phyloP scores from a whole-genome alignment of 2,329 filamentous ascomycete species.

The Hypoxylon sp. region DNA sequence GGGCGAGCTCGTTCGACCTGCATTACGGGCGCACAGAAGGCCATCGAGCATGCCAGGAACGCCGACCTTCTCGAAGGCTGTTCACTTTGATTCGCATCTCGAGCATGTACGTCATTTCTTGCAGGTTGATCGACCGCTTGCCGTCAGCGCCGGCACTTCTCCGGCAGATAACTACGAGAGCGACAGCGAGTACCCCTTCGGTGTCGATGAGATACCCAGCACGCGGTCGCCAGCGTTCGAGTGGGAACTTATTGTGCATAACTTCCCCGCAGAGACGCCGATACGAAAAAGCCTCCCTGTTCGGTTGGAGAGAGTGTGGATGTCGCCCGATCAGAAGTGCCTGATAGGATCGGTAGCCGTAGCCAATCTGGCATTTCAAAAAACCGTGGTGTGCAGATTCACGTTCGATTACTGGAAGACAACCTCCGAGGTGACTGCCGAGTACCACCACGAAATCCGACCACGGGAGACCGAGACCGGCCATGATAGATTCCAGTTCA shows the following conservation, averaged over 20 bases:
- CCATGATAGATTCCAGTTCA: conserved; percentile 93
- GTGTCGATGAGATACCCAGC: conserved; percentile 62
- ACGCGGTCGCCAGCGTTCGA: conserved; percentile 72
- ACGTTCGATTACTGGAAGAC: conserved; percentile 99
- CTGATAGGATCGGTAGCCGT: conserved; percentile 88
- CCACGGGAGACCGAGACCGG: conserved; percentile 75
- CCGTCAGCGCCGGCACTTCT: conserved; percentile 94
- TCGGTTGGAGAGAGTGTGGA: conserved; percentile 87
- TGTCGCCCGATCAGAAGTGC: conserved; percentile 89
- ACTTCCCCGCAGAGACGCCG: conserved; percentile 80
- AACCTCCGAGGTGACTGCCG: conserved; percentile 92
- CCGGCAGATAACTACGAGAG: conserved; percentile 90
- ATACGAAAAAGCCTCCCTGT: conserved; percentile 76
- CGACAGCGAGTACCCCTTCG: conserved; percentile 91
- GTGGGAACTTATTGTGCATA: conserved; percentile 89
- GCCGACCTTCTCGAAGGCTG: conserved; percentile 93
- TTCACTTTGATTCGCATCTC: conserved; percentile 98
- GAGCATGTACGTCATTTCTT: conserved; percentile 97
- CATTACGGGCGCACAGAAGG: conserved; percentile 84
- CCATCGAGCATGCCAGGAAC: conserved; percentile 98
- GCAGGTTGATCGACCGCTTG: conserved; percentile 93
- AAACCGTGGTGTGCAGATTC: conserved; percentile 90
- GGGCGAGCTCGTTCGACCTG: conserved; percentile 93
- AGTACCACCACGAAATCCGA: conserved; percentile 85
- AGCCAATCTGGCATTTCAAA: conserved; percentile 90